phyloP scores from a whole-genome alignment of 1,284 basidiomycete genomes.

The Trametes pubescens region DNA sequence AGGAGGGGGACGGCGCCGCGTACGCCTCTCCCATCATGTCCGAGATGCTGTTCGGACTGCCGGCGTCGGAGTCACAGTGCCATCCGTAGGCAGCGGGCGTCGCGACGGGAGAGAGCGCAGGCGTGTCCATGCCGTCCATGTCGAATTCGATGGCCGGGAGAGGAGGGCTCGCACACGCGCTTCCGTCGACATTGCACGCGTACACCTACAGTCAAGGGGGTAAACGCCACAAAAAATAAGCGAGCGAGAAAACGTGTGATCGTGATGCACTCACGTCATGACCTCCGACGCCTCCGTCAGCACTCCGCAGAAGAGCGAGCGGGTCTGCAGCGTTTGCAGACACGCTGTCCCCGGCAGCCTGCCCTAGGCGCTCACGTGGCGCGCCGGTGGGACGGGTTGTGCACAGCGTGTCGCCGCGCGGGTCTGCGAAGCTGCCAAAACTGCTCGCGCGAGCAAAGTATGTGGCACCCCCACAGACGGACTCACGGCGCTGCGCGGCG shows the following conservation, averaged over 20 bases:
- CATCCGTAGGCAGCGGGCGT: slow-evolving; percentile 27
- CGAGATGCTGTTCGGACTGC: slow-evolving; percentile 27
- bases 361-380: slow-evolving; percentile 35
- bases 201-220: slow-evolving; percentile 24
- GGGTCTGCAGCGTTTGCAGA: slow-evolving; percentile 21
- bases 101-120: slow-evolving; percentile 32
- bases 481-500: slow-evolving; percentile 26
- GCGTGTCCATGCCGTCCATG: slow-evolving; percentile 32
- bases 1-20: slow-evolving; percentile 32
- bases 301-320: slow-evolving; percentile 23
- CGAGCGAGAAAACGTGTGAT: slow-evolving; percentile 25
- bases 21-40: slow-evolving; percentile 29
- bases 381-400: slow-evolving; percentile 22
- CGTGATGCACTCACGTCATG: slow-evolving; percentile 36
- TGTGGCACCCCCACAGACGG: slow-evolving; percentile 26
- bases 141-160: slow-evolving; percentile 36
- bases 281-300: slow-evolving; percentile 23
- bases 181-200: slow-evolving; percentile 20
- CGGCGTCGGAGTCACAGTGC: slow-evolving; percentile 23
- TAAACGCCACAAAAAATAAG: slow-evolving; percentile 25
- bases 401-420: slow-evolving; percentile 11
- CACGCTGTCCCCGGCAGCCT: slow-evolving; percentile 30
- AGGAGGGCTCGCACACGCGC: slow-evolving; percentile 31
- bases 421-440: slow-evolving; percentile 14
- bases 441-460: slow-evolving; percentile 30